Evolutionary conservation across 1,284 basidiomycete genomes (phyloP), one percentile per base, ranked within the genome.

Genomic region (Puccinia triticina): DNA sequence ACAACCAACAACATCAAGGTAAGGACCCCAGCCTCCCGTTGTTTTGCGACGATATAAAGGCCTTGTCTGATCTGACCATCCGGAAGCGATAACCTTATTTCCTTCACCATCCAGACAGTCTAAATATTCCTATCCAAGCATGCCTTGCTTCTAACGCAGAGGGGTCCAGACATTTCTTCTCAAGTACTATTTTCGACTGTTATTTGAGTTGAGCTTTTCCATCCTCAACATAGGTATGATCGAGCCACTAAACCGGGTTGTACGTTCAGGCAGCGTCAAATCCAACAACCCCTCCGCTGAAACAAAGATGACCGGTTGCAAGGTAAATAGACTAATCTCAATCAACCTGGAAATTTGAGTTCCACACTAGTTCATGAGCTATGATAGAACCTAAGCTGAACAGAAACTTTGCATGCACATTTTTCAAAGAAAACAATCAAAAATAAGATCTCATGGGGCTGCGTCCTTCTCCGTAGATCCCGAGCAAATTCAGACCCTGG

Each of bases 401-500:
- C 1, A 11, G 5, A 2, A 34, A 61, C 32, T 61, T 29, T 26
- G 23, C 2, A 34, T 10, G 34, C 11, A 43, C 43, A 16, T n/a
- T 66, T 40, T 66, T 16, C 32, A 66, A 66, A 66, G 16, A 32
- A 18, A 43, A 66, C 7, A 8, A 7, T 10, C 48, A 66, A 66
- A 26, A 66, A 43, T 3, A 66, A 66, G 16, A 37, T 66, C 34
- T 57, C 55, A 57, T 66, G 64, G 64, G 21, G 64, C 4, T 66
- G 64, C 43, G 64, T 32, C 1, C 64, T 66, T 23, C 64, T 66
- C 5, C 64, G 64, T n/a, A 40, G 64, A 66, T 66, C 64, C 14
- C 34, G 64, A 43, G 64, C 64, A n/a, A 40, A 66, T 66, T 66
- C 64, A 40, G 64, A 66, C 37, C 64, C 64, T 43, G 64, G 64